Percentiles rank a stretch among this genome's conserved stretches.
Evolutionary conservation across 345 rosid species (phyloP).

Genomic region (Cardamine resedifolia): DNA sequence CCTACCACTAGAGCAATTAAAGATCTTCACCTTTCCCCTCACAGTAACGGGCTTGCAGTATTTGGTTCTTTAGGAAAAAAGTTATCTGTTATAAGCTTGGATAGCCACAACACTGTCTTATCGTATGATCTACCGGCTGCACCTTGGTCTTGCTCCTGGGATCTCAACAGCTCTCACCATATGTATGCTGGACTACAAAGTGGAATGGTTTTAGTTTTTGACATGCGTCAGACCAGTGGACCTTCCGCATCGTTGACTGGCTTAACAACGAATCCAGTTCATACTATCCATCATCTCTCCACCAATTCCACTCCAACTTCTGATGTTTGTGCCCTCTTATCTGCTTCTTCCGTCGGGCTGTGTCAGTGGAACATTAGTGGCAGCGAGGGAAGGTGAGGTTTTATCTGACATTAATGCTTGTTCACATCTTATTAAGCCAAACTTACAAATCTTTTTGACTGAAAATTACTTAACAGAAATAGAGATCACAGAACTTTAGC

Average conservation of each 20-base stretch:
- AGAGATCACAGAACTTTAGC: not conserved
- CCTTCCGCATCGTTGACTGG: constrained; percentile 63
- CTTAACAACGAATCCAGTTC: constrained; percentile 69
- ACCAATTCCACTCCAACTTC: constrained; percentile 36
- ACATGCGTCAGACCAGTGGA: constrained; percentile 68
- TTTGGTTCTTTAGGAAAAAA: constrained; percentile 81
- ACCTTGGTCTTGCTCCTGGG: constrained; percentile 99
- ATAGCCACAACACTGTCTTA: constrained; percentile 67
- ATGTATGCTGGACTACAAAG: constrained; percentile 89
- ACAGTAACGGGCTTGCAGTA: constrained; percentile 52
- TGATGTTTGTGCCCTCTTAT: constrained; percentile 50
- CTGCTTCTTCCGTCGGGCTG: constrained; percentile 84
- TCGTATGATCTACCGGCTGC: constrained; percentile 74
- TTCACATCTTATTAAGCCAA: constrained; percentile 5
- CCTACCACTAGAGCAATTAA: constrained; percentile 60
- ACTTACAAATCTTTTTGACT: not conserved
- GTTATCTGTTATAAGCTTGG: constrained; percentile 72
- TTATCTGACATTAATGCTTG: not conserved
- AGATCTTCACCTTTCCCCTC: constrained; percentile 76
- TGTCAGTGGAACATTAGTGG: constrained; percentile 68
- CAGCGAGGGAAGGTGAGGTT: constrained; percentile 58
- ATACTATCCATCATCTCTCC: constrained; percentile 59
- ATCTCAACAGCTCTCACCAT: constrained; percentile 54
- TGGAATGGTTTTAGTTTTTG: constrained; percentile 74
- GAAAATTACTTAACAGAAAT: not conserved